Evolutionary conservation across 192 early-diverging fungal genomes (phyloP).

Genomic region (Coemansia sp.): DNA sequence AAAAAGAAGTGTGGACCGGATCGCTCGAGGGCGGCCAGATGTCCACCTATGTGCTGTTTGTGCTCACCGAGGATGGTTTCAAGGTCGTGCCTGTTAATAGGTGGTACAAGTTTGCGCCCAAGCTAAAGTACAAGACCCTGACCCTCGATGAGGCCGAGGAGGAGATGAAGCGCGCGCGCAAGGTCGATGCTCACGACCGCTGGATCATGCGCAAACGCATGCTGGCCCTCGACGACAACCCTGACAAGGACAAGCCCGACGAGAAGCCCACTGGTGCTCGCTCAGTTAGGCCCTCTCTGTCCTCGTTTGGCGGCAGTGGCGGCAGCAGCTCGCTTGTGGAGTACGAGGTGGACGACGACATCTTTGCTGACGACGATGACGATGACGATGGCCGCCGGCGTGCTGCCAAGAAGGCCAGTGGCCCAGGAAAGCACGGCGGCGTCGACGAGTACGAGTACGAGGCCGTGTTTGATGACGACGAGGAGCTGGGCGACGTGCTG

Average conservation of each 20-base stretch:
- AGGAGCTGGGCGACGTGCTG: constrained; percentile 64
- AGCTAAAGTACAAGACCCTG: constrained; percentile 60
- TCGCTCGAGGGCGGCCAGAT: constrained; percentile 67
- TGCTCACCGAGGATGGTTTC: constrained; percentile 70
- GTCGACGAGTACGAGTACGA: constrained; percentile 76
- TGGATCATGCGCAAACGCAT: constrained; percentile 58
- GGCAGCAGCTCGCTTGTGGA: constrained; percentile 35
- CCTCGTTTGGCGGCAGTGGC: not conserved
- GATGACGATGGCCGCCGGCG: constrained; percentile 20
- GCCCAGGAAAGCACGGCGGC: constrained; percentile 52
- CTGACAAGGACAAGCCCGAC: constrained; percentile 32
- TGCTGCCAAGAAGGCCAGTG: constrained; percentile 23
- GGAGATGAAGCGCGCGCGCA: constrained; percentile 50
- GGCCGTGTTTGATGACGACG: constrained; percentile 78
- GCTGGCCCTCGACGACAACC: constrained; percentile 36
- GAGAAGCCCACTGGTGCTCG: constrained; percentile 7
- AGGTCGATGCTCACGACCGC: constrained; percentile 22
- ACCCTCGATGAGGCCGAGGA: constrained; percentile 77
- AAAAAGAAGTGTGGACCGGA: constrained; percentile 62
- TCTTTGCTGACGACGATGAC: constrained; percentile 51
- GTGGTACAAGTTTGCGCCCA: constrained; percentile 76
- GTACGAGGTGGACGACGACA: constrained; percentile 46
- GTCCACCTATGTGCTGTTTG: constrained; percentile 68
- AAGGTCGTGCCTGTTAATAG: constrained; percentile 68
- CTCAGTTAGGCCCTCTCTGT: too few species aligned